phyloP scores from a whole-genome alignment of 257 asterid species.

The Buddleja alternifolia region DNA sequence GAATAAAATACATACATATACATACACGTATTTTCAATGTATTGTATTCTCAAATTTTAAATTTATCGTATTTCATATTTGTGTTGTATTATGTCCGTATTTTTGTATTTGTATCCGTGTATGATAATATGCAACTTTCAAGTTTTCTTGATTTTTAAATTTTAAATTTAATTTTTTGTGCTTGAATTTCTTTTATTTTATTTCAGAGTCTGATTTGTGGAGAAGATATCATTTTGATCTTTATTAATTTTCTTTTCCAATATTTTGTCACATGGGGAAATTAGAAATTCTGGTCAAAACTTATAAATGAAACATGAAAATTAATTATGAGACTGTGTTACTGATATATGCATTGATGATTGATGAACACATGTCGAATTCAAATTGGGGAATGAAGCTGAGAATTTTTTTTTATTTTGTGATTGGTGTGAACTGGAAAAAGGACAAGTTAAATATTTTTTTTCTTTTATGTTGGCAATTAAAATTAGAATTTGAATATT shows the following conservation, averaged over 20 bases:
- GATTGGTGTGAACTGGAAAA: too few relatives aligned
- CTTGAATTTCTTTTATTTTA: not conserved
- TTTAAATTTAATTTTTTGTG: not conserved
- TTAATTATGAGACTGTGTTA: not conserved
- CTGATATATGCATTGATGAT: constrained; percentile 13
- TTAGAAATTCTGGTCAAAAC: constrained; percentile 23
- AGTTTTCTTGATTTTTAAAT: not conserved
- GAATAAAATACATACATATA: too few relatives aligned
- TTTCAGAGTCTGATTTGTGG: not conserved
- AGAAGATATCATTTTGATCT: constrained; percentile 16
- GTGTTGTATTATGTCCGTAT: too few relatives aligned
- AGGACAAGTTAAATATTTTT: too few relatives aligned
- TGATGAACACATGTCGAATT: not conserved
- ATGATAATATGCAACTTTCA: too few relatives aligned
- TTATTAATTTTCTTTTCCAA: constrained; percentile 8
- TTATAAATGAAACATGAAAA: not conserved
- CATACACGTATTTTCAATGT: too few relatives aligned
- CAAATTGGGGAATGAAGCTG: not conserved
- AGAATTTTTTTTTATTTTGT: not conserved
- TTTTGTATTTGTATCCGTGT: too few relatives aligned
- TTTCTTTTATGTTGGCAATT: too few relatives aligned
- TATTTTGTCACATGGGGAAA: constrained; percentile 12
- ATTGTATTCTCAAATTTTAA: too few relatives aligned
- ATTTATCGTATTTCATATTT: too few relatives aligned
- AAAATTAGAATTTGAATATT: not conserved